Conservation (phyloP, 75 land plant species). For the Picea glauca region DNA sequence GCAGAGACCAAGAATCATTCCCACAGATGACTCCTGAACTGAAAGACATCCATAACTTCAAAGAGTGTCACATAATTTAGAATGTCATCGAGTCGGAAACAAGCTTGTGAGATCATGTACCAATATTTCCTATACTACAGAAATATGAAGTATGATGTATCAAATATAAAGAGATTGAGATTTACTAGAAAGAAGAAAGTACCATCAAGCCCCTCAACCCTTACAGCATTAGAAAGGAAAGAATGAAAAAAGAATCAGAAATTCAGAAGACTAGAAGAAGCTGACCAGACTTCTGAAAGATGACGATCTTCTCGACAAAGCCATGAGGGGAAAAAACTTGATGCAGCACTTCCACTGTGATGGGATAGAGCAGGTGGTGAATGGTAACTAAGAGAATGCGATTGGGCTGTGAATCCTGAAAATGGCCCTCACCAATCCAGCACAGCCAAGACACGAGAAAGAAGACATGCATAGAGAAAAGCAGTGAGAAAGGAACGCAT, state of each 20-base stretch:
- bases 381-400: slow-evolving; percentile 23
- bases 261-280: slow-evolving; percentile 18
- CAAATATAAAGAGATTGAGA: not conserved
- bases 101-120: not conserved
- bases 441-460: slow-evolving; percentile 48
- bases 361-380: slow-evolving; percentile 64
- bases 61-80: not conserved
- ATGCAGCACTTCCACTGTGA: slow-evolving; percentile 99
- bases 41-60: not conserved
- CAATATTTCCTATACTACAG: not conserved
- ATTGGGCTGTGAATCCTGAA: slow-evolving; percentile 82
- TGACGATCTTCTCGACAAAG: slow-evolving; percentile 49
- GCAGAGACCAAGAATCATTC: slow-evolving; percentile 14
- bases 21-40: not conserved
- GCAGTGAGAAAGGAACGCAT: slow-evolving; percentile 34
- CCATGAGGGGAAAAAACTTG: slow-evolving; percentile 99
- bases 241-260: slow-evolving; percentile 8
- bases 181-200: slow-evolving; percentile 2
- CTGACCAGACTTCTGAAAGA: slow-evolving; percentile 95
- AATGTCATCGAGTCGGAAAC: not conserved
- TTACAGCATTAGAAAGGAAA: slow-evolving; percentile 4
- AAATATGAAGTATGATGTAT: not conserved
- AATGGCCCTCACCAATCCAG: slow-evolving; percentile 56
- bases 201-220: not conserved
- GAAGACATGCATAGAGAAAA: slow-evolving; percentile 52